Percentiles rank a stretch among this genome's conserved stretches.
Evolutionary conservation across 2,329 filamentous ascomycete genomes (phyloP).

Genomic region (Claviceps africana): DNA sequence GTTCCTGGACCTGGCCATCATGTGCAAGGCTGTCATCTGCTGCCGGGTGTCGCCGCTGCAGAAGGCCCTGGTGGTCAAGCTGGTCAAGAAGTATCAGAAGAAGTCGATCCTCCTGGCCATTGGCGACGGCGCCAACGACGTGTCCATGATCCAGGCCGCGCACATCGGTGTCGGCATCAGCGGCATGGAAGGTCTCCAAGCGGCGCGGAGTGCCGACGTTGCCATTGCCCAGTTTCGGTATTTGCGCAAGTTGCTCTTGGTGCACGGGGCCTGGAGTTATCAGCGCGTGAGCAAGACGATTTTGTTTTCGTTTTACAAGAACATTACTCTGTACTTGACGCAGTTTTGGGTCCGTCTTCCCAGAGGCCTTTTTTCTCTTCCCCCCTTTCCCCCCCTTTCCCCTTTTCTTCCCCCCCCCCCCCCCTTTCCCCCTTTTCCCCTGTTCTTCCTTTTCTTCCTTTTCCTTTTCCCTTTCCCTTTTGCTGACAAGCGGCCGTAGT

Average conservation of each 20-base stretch:
- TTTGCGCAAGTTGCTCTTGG: slow-evolving; percentile 81
- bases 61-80: slow-evolving; percentile 93
- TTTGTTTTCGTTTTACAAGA: slow-evolving; percentile 98
- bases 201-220: slow-evolving; percentile 88
- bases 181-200: slow-evolving; percentile 91
- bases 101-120: slow-evolving; percentile 89
- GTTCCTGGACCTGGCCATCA: slow-evolving; percentile 82
- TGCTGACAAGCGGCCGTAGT: slow-evolving; percentile 33
- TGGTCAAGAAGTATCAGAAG: slow-evolving; percentile 83
- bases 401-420: neutral
- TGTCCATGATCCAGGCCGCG: slow-evolving; percentile 99
- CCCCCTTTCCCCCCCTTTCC: neutral
- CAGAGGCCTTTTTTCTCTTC: no score
- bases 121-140: slow-evolving; percentile 94
- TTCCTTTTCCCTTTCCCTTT: neutral
- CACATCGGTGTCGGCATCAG: slow-evolving; percentile 97
- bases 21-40: slow-evolving; percentile 98
- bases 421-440: neutral
- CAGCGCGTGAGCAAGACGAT: slow-evolving; percentile 95
- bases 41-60: slow-evolving; percentile 93
- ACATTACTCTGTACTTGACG: slow-evolving; percentile 96
- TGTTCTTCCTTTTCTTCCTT: no score
- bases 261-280: slow-evolving; percentile 96
- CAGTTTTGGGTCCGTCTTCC: slow-evolving; percentile 76
- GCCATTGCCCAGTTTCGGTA: slow-evolving; percentile 93